Evolutionary conservation across 345 rosid genomes (phyloP), one percentile per base, ranked within the genome.

Genomic region (Aegle marmelos): DNA sequence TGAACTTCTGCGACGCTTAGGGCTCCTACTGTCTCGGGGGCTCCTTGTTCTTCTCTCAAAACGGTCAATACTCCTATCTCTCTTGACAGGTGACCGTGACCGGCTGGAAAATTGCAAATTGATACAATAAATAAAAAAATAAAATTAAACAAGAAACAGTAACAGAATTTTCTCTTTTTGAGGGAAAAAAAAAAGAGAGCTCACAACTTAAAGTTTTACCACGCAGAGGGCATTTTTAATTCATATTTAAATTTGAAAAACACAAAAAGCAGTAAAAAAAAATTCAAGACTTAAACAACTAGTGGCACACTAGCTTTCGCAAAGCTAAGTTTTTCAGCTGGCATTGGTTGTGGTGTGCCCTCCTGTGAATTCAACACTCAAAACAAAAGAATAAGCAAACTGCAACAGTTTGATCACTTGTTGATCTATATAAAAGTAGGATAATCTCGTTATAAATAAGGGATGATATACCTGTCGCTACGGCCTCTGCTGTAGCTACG

Each of bases 401-500:
- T 45, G 64, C 31, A 53, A 53, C 57, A 17, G 22, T 19, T 53
- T 45, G 17, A 45, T 45, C 21, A 19, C 57, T 53, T 50, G 22
- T 16, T 31, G n/a, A 68, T 48, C 8, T 27, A 7, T 21, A 17
- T 24, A 16, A n/a, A 30, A 58, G n/a, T 1, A 27, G 24, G 6
- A 28, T 6, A 39, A 39, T 5, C 67, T 61, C 27, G 2, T 10
- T 24, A 39, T 13, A 41, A 37, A 19, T 8, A 33, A n/a, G 28
- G 65, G 31, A 34, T 53, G 30, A 34, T 80, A 72, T 67, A 92
- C 93, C 93, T 88, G 89, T 92, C 90, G 83, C 99, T 95, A 31
- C 88, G 95, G 59, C 92, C 93, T n/a, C 93, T 82, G 78, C 97
- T 92, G 86, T 89, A 93, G 82, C 98, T 91, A 54, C 90, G 97